Conservation (phyloP, 2,329 filamentous ascomycete species). For the Fusarium sp. region DNA sequence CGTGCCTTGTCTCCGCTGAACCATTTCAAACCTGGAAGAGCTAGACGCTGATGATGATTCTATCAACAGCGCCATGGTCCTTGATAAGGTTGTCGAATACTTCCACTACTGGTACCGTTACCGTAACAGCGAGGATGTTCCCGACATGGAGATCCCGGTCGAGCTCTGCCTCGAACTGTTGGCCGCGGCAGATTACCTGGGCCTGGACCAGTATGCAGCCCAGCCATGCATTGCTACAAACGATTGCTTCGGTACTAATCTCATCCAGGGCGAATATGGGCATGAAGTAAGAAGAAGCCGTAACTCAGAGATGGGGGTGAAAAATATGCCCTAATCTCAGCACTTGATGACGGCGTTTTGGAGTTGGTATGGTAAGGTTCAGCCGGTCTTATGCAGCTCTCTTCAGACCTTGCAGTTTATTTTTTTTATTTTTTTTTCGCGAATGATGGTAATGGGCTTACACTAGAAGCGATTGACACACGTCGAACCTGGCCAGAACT, state of each 20-base stretch:
- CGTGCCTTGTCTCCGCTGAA: conserved; percentile 20
- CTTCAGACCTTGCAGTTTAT: background rate
- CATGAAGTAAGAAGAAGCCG: conserved; percentile 46
- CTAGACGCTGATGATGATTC: conserved; percentile 39
- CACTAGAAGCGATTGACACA: background rate
- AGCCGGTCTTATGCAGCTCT: conserved; percentile 8
- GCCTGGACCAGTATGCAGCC: conserved; percentile 66
- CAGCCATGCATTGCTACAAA: conserved; percentile 46
- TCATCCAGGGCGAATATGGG: conserved; percentile 51
- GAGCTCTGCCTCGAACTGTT: conserved; percentile 82
- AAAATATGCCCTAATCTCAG: background rate
- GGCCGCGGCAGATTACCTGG: conserved; percentile 80
- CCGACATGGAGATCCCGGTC: conserved; percentile 83
- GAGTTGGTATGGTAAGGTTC: conserved; percentile 30
- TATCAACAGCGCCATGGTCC: conserved; percentile 70
- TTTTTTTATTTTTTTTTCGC: conserved; percentile 4
- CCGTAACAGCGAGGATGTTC: conserved; percentile 75
- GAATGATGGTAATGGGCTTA: conserved; percentile 30
- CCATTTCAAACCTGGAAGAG: conserved; percentile 15
- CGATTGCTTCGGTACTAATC: conserved; percentile 45
- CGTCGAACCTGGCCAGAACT: background rate
- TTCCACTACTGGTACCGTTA: conserved; percentile 85
- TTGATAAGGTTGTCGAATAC: conserved; percentile 86
- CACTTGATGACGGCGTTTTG: conserved; percentile 24
- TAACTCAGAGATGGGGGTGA: background rate